phyloP scores from a whole-genome alignment of 1,139 yeast genomes.

The Kodamaea ohmeri region DNA sequence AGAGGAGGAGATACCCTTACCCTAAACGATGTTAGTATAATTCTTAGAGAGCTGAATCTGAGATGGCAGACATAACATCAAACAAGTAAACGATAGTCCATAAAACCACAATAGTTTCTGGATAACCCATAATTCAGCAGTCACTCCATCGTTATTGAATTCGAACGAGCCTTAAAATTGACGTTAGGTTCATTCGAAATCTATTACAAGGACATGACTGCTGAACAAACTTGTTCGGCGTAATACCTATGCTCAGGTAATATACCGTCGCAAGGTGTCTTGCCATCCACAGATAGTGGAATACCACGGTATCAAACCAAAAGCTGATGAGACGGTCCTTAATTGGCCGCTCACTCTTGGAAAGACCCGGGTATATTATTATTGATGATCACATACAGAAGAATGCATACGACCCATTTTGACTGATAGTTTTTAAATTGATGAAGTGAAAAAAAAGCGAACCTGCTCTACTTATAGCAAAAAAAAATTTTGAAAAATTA shows the following conservation, averaged over 20 bases:
- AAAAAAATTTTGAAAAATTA: constrained; percentile 5
- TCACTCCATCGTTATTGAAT: too few species aligned
- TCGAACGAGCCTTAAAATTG: neutral
- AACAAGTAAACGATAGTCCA: too few species aligned
- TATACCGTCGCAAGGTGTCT: neutral
- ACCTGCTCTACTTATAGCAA: constrained; percentile 2
- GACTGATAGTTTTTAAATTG: constrained; percentile 34
- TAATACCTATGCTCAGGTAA: too few species aligned
- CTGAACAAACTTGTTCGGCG: too few species aligned
- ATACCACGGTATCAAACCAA: constrained; percentile 28
- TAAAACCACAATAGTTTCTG: too few species aligned
- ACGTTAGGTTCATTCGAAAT: neutral
- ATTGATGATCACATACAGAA: constrained; percentile 54
- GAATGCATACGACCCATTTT: constrained; percentile 83
- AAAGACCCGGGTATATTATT: constrained; percentile 27
- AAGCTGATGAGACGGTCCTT: constrained; percentile 21
- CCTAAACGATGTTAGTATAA: constrained; percentile 53
- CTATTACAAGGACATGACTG: too few species aligned
- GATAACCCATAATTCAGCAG: too few species aligned
- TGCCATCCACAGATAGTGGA: neutral
- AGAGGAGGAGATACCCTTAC: constrained; percentile 99
- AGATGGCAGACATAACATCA: neutral
- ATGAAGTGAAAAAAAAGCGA: constrained; percentile 4
- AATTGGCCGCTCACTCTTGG: constrained; percentile 30
- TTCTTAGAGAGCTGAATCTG: neutral